Base-by-base conservation (phyloP, 2,329 filamentous ascomycete species). In the Graphium sp. region DNA sequence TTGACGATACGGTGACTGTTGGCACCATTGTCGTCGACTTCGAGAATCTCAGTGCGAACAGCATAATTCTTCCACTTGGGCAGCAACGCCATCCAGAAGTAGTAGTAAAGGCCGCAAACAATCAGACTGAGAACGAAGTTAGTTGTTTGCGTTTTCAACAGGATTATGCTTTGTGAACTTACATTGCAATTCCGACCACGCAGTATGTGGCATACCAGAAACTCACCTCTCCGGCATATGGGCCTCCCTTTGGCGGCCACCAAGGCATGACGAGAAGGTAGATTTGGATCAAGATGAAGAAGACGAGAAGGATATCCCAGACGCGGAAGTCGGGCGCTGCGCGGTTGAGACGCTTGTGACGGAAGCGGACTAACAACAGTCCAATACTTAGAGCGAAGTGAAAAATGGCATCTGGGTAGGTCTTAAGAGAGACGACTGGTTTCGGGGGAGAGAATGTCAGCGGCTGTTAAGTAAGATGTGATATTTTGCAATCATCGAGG, bases 171-270 rank as follows among this genome's bases (percentile, higher is more conserved):
- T n/a, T n/a, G n/a, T n/a, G n/a, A n/a, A 64, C 66, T 56, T 53
- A 73, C 66, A 78, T 61, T 14, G 46, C 71, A 32, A 81, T 60
- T 0, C 75, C 74, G 1, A 69, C 62, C 1, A 71, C 64, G 13
- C 65, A 62, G 38, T 81, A 80, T 0, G 74, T 80, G 2, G 60
- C 74, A 37, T 81, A 83, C 67, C 70, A 82, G 47, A 83, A 82
- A 30, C 65, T 74, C 2, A 80, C 74, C 32, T 74, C 66, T 0
- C 74, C 75, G 0, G 62, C 67, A 19, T 63, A 60, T 0, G 53
- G 52, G 0, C 75, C 75, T 1, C 54, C 60, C 1, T 56, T 53
- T 0, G 76, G 77, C 2, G 75, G 76, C 37, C 71, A 75, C 76
- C 75, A 82, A 0, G 76, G 75, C 59, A 78, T 77, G 11, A 72